Evolutionary conservation across 108 stramenopile species (phyloP).

Genomic region (Pseudonitzschia multiseries): DNA sequence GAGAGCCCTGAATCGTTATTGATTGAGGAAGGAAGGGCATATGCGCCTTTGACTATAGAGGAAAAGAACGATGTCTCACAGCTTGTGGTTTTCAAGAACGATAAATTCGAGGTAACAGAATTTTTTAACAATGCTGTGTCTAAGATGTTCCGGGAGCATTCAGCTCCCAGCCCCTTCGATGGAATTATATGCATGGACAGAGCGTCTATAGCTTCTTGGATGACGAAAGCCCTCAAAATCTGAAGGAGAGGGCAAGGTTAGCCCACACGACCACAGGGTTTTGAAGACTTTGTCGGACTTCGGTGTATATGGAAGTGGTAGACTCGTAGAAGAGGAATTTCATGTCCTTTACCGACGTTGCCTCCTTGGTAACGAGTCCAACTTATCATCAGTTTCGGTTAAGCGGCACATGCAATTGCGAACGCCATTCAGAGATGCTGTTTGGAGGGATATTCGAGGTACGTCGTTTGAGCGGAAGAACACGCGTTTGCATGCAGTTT

Average conservation of each 20-base stretch:
- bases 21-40: constrained; percentile 52
- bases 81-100: constrained; percentile 25
- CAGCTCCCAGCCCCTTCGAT: constrained; percentile 18
- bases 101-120: constrained; percentile 32
- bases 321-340: constrained; percentile 56
- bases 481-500: too few relatives aligned
- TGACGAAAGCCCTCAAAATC: constrained; percentile 51
- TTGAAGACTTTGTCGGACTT: constrained; percentile 51
- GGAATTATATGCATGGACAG: constrained; percentile 34
- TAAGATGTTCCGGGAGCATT: constrained; percentile 62
- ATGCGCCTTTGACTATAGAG: constrained; percentile 57
- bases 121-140: constrained; percentile 56
- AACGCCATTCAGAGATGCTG: constrained; percentile 35
- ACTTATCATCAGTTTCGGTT: constrained; percentile 4
- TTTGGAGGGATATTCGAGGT: constrained; percentile 77
- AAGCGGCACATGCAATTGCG: constrained; percentile 25
- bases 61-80: constrained; percentile 49
- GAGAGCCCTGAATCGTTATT: constrained; percentile 59
- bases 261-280: constrained; percentile 60
- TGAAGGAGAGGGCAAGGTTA: constrained; percentile 36
- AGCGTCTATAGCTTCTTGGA: constrained; percentile 55
- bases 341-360: constrained; percentile 54
- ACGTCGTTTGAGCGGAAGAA: neutral
- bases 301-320: constrained; percentile 54
- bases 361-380: constrained; percentile 26